Percentiles rank a stretch among this genome's conserved stretches.
Conservation (phyloP, 2,329 filamentous ascomycete species). For the Colletotrichum nymphaeae region DNA sequence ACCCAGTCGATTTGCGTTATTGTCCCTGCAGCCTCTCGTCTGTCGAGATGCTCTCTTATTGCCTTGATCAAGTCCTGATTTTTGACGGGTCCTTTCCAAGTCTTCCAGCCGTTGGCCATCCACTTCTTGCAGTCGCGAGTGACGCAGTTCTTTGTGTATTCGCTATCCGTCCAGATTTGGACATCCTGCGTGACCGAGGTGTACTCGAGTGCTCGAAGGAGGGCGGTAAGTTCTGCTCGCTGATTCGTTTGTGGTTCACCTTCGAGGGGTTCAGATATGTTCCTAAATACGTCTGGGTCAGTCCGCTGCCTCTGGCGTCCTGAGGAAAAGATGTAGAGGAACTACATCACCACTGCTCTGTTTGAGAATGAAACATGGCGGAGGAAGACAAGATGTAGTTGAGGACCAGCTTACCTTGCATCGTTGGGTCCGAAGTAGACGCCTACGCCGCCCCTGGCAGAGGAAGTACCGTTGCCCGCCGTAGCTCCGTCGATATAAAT, state of each 20-base stretch:
- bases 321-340: not conserved
- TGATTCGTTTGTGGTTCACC: constrained; percentile 90
- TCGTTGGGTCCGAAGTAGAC: constrained; percentile 72
- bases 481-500: constrained; percentile 75
- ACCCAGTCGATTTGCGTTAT: constrained; percentile 86
- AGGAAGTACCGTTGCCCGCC: constrained; percentile 65
- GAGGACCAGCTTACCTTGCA: constrained; percentile 54
- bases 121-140: constrained; percentile 80
- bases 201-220: constrained; percentile 84
- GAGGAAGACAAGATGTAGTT: not conserved
- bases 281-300: constrained; percentile 50
- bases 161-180: constrained; percentile 87
- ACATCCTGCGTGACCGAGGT: constrained; percentile 75
- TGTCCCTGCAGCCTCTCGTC: constrained; percentile 69
- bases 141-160: constrained; percentile 90
- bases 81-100: constrained; percentile 79
- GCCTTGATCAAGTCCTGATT: constrained; percentile 87
- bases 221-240: constrained; percentile 92
- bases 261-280: constrained; percentile 79
- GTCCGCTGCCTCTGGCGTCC: not conserved
- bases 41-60: constrained; percentile 63
- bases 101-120: constrained; percentile 82
- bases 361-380: not conserved
- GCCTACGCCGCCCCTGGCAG: constrained; percentile 70
- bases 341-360: not conserved